Evolutionary conservation across 345 rosid species (phyloP).

Genomic region (rapeseed (Brassica napus)): Da-Ae NC_063442.1:44762501-44763000

Average conservation of each 20-base stretch:
- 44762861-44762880: background rate
- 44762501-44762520: background rate
- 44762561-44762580: background rate
- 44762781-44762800: background rate
- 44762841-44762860: background rate
- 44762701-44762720: background rate
- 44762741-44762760: background rate
- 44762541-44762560: background rate
- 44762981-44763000: too few species aligned
- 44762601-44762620: background rate
- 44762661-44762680: background rate
- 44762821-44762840: background rate
- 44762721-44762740: background rate
- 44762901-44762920: background rate
- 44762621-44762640: background rate
- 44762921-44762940: background rate
- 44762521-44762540: background rate
- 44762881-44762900: too few species aligned
- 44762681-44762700: background rate
- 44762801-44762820: background rate
- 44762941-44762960: too few species aligned
- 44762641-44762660: background rate
- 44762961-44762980: too few species aligned
- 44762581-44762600: background rate
- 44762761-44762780: background rate